A percentile compares a stretch with the other conserved stretches of the same genome.
These are phyloP conservation scores for Teratosphaeria pseudoeucalypti DNA, from an alignment of 2,329 filamentous ascomycete genomes.

Conservation along the genomic window DNA sequence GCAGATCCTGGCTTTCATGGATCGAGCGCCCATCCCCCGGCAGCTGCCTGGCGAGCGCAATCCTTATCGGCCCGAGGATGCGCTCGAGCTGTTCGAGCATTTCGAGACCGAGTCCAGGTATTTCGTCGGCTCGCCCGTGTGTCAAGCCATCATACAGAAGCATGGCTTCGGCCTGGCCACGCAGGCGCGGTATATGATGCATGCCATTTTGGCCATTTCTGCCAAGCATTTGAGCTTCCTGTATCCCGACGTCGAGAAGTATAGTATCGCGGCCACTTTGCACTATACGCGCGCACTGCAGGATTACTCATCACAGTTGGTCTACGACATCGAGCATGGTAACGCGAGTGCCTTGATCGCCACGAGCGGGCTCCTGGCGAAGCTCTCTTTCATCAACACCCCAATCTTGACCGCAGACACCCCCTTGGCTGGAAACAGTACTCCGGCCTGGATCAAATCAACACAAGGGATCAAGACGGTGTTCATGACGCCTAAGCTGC, in stretches of 20 bases:
- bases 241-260: conserved; percentile 52
- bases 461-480: conserved; percentile 6
- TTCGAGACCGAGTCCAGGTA: conserved; percentile 5
- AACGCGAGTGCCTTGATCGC: conserved; percentile 8
- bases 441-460: conserved; percentile 4
- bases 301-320: conserved; percentile 6
- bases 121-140: conserved; percentile 7
- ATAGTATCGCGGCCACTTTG: conserved; percentile 5
- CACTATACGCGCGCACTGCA: conserved; percentile 10
- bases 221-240: conserved; percentile 80
- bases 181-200: conserved; percentile 77
- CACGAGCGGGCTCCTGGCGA: conserved; percentile 4
- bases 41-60: neutral
- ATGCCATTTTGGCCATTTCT: conserved; percentile 77
- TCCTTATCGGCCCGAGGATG: conserved; percentile 5
- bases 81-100: conserved; percentile 9
- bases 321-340: conserved; percentile 4
- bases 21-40: conserved; percentile 1
- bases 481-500: conserved; percentile 2
- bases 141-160: conserved; percentile 7
- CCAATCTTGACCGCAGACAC: conserved; percentile 1
- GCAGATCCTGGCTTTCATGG: conserved; percentile 3
- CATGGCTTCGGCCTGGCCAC: conserved; percentile 58
- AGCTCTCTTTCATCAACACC: conserved; percentile 7
- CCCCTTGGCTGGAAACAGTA: neutral